phyloP scores from a whole-genome alignment of 345 rosid species.

The Odontarrhena argentea region DNA sequence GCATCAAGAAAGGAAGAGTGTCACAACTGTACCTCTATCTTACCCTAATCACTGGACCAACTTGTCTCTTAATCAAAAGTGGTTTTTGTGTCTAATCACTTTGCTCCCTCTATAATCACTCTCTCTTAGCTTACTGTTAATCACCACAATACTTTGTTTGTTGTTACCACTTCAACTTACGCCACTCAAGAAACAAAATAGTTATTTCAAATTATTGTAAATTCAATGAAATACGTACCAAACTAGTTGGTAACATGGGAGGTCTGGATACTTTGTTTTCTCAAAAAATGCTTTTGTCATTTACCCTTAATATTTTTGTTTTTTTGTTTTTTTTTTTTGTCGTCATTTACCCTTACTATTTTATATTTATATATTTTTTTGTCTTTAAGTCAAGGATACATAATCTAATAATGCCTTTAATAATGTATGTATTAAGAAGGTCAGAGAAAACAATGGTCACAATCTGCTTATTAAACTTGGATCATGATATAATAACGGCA shows the following conservation, averaged over 20 bases:
- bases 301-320: background rate
- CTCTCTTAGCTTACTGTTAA: slow-evolving; percentile 22
- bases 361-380: background rate
- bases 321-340: too few species aligned
- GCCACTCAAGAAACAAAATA: background rate
- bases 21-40: slow-evolving; percentile 28
- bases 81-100: slow-evolving; percentile 39
- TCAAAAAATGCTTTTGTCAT: slow-evolving; percentile 4
- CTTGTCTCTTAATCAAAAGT: slow-evolving; percentile 32
- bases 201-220: background rate
- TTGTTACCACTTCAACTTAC: slow-evolving; percentile 8
- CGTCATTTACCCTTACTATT: background rate
- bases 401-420: too few species aligned
- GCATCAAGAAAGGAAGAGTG: slow-evolving; percentile 40
- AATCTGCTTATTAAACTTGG: too few species aligned
- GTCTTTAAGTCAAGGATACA: too few species aligned
- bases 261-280: slow-evolving; percentile 1
- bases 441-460: too few species aligned
- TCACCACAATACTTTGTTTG: slow-evolving; percentile 15
- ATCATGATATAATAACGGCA: too few species aligned
- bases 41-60: slow-evolving; percentile 32
- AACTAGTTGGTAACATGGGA: slow-evolving; percentile 12
- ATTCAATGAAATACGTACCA: background rate
- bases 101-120: slow-evolving; percentile 39
- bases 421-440: too few species aligned